These are phyloP conservation scores for Escovopsis sp. DNA, from an alignment of 2,329 filamentous ascomycete species.

Conservation along the genomic window DNA sequence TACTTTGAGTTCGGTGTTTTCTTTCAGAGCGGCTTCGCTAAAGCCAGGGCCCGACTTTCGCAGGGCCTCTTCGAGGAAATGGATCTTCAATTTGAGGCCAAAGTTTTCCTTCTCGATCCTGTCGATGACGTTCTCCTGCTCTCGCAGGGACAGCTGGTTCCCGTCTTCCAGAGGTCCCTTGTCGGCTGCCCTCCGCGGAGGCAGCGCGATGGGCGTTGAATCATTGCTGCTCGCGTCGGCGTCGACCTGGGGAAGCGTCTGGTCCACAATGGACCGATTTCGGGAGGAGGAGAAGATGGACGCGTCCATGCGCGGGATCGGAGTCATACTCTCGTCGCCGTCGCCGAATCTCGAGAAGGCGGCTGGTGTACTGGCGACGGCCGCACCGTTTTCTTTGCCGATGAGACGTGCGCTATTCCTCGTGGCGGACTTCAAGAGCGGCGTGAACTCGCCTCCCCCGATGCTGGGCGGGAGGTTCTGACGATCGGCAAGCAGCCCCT, in stretches of 20 bases:
- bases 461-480: constrained; percentile 54
- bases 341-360: constrained; percentile 47
- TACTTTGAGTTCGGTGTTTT: constrained; percentile 94
- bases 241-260: constrained; percentile 60
- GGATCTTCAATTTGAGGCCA: constrained; percentile 88
- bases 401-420: constrained; percentile 53
- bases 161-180: constrained; percentile 66
- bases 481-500: constrained; percentile 55
- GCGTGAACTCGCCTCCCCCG: constrained; percentile 75
- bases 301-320: constrained; percentile 57
- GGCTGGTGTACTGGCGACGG: constrained; percentile 53
- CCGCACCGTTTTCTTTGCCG: constrained; percentile 47
- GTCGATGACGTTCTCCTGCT: constrained; percentile 92
- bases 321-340: constrained; percentile 49
- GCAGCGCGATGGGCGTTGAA: constrained; percentile 64
- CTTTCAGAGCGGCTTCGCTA: constrained; percentile 75
- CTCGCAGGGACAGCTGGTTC: constrained; percentile 79
- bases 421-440: constrained; percentile 71
- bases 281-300: constrained; percentile 55
- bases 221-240: constrained; percentile 67
- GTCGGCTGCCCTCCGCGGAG: constrained; percentile 47
- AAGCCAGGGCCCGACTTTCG: constrained; percentile 79
- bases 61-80: constrained; percentile 86
- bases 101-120: constrained; percentile 98
- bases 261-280: constrained; percentile 49